Base-by-base conservation (phyloP, 2,329 filamentous ascomycete species). In the Colletotrichum destructivum region DNA sequence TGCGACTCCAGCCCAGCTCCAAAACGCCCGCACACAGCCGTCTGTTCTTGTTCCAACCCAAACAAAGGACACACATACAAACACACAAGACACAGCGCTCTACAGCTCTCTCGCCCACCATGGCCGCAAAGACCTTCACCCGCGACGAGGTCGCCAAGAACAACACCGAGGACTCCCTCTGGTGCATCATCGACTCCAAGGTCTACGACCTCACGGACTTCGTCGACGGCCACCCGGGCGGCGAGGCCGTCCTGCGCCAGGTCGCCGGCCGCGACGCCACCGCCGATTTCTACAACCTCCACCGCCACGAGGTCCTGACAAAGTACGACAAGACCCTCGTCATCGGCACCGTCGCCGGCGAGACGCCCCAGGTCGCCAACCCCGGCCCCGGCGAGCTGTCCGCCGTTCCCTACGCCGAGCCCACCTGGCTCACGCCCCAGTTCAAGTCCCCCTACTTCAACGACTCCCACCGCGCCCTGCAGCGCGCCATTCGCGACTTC, bases 181-280 rank as follows among this genome's bases (percentile, higher is more conserved):
- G 94, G 92, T 92, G 93, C 82, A 92, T 97, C 78, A 91, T 97
- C 82, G 94, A 97, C 85, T 91, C 93, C 83, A 92, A 91, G 77
- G 93, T 97, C 79, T 97, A 97, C 86, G 93, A 97, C 82, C 88
- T 95, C 15, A 92, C 91, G 72, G 94, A 97, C 75, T 97, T 97
- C 81, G 82, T 94, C 76, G 93, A 96, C 79, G 94, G 93, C 26
- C 94, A 97, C 78, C 94, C 94, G 0, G 94, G 94, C 76, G 94
- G 94, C 77, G 90, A 91, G 77, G 91, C 93, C 54, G 94, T 97
- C 31, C 89, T 97, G 47, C 88, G 89, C 65, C 94, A 97, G 82
- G 89, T 96, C 59, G 94, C 93, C 40, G 94, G 94, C 73, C 88
- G 90, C 75, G 94, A 97, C 79, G 94, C 94, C 62, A 97, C 94